Conservation (phyloP, 2,329 filamentous ascomycete genomes). For the Fusarium pininemorale region DNA sequence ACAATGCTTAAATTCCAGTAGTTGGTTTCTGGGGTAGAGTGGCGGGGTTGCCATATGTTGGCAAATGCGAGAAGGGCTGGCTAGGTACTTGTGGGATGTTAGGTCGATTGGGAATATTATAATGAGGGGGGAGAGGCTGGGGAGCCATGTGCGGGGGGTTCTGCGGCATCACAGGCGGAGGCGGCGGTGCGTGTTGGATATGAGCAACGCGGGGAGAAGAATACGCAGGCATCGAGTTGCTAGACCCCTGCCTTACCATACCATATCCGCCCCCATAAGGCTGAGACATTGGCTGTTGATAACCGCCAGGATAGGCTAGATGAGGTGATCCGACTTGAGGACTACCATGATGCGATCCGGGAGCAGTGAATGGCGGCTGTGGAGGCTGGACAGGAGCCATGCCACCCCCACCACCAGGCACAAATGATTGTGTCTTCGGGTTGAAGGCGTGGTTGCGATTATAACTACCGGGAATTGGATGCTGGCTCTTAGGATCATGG, state of each 20-base stretch:
- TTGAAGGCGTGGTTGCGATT: slow-evolving; percentile 86
- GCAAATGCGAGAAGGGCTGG: slow-evolving; percentile 63
- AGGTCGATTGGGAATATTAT: slow-evolving; percentile 59
- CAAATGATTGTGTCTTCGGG: slow-evolving; percentile 91
- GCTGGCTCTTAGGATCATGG: slow-evolving; percentile 77
- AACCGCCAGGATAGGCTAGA: slow-evolving; percentile 58
- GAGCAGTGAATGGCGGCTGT: slow-evolving; percentile 58
- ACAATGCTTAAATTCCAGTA: slow-evolving; percentile 54
- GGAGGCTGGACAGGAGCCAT: slow-evolving; percentile 60
- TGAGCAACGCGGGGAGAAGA: slow-evolving; percentile 51
- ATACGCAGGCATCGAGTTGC: slow-evolving; percentile 62
- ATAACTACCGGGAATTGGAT: slow-evolving; percentile 85
- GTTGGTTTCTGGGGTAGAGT: slow-evolving; percentile 68
- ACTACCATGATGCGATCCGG: slow-evolving; percentile 61
- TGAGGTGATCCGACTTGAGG: slow-evolving; percentile 63
- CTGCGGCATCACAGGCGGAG: slow-evolving; percentile 50
- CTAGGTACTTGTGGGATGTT: slow-evolving; percentile 53
- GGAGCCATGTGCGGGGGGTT: slow-evolving; percentile 51
- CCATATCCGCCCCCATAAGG: slow-evolving; percentile 60
- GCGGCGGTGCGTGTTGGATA: slow-evolving; percentile 53
- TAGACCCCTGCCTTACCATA: slow-evolving; percentile 67
- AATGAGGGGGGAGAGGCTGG: slow-evolving; percentile 53
- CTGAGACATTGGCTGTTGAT: slow-evolving; percentile 57
- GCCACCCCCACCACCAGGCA: slow-evolving; percentile 65
- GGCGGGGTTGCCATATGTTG: slow-evolving; percentile 67